phyloP scores from a whole-genome alignment of 371 early-diverging fungal species.

The Lichtheimia ornata region DNA sequence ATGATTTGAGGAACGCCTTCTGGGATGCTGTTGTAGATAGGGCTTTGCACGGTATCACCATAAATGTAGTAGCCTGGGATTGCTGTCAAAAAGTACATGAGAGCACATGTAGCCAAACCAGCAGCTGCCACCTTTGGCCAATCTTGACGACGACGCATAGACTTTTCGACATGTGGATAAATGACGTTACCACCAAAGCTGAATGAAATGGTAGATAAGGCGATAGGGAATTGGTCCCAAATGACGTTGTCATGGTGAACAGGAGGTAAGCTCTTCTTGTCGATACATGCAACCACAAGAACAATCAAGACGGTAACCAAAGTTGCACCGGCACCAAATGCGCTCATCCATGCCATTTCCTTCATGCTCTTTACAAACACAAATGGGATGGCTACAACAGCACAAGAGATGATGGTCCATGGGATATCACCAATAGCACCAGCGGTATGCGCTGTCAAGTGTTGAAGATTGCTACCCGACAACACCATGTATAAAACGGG shows the following conservation, averaged over 20 bases:
- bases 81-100: slow-evolving; percentile 76
- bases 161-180: slow-evolving; percentile 80
- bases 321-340: slow-evolving; percentile 60
- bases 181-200: slow-evolving; percentile 82
- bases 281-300: slow-evolving; percentile 34
- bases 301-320: slow-evolving; percentile 44
- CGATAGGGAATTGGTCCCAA: slow-evolving; percentile 54
- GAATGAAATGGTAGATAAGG: slow-evolving; percentile 70
- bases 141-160: slow-evolving; percentile 74
- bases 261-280: slow-evolving; percentile 15
- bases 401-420: slow-evolving; percentile 72
- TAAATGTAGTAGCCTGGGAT: slow-evolving; percentile 81
- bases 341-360: slow-evolving; percentile 60
- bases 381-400: slow-evolving; percentile 52
- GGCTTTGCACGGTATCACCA: slow-evolving; percentile 67
- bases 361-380: slow-evolving; percentile 60
- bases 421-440: slow-evolving; percentile 33
- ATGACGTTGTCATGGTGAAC: slow-evolving; percentile 43
- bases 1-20: slow-evolving; percentile 59
- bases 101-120: slow-evolving; percentile 72
- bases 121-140: slow-evolving; percentile 71
- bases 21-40: slow-evolving; percentile 76
- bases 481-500: slow-evolving; percentile 61
- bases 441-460: slow-evolving; percentile 31
- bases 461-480: slow-evolving; percentile 49